Conservation (phyloP, 768 basidiomycete genomes). For the Daedaleopsis nitida region DNA sequence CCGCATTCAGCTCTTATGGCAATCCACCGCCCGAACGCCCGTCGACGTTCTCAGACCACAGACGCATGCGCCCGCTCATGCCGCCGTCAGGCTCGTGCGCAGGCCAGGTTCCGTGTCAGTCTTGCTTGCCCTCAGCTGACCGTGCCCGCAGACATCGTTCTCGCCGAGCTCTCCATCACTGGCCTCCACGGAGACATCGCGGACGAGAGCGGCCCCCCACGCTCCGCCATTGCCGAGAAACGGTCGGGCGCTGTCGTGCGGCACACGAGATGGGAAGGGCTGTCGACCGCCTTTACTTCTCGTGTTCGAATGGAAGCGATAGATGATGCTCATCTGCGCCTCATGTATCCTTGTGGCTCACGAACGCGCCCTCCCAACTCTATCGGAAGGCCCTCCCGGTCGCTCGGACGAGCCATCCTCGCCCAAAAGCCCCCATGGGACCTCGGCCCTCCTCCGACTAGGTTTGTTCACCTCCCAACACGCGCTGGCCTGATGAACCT, state of each 20-base stretch:
- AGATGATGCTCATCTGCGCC: neutral
- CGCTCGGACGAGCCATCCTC: neutral
- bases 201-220: neutral
- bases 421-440: neutral
- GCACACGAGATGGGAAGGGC: constrained; percentile 8
- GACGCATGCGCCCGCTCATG: neutral
- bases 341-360: constrained; percentile 7
- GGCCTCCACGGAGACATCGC: neutral
- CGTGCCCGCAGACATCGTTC: neutral
- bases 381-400: neutral
- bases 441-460: neutral
- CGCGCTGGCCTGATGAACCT: neutral
- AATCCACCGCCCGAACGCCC: neutral
- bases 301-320: constrained; percentile 3
- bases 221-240: neutral
- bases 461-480: neutral
- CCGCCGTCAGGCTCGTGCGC: neutral
- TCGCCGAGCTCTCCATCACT: neutral
- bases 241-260: constrained; percentile 8
- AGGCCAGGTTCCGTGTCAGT: neutral
- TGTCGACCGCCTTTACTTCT: constrained; percentile 5
- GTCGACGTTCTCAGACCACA: neutral
- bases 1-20: neutral
- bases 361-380: constrained; percentile 10
- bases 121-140: constrained; percentile 1